Evolutionary conservation across 768 basidiomycete species (phyloP).

Genomic region (Tylopilus felleus): DNA sequence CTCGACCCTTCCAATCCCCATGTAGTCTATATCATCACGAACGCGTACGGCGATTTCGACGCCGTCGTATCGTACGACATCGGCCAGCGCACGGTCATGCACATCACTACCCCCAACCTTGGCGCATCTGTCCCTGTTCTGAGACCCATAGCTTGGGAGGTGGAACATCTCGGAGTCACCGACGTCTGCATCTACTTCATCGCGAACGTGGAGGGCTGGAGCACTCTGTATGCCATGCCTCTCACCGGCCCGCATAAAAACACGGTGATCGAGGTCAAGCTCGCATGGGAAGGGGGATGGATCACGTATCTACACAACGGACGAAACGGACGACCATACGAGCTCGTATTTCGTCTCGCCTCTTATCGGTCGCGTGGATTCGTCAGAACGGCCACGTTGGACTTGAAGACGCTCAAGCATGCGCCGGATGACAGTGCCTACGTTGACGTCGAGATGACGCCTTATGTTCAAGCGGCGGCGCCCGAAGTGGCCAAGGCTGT

Average conservation of each 20-base stretch:
- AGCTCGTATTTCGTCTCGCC: conserved; percentile 31
- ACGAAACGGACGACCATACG: conserved; percentile 31
- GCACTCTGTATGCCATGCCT: conserved; percentile 28
- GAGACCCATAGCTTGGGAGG: conserved; percentile 36
- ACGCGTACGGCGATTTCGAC: conserved; percentile 39
- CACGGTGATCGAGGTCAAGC: conserved; percentile 32
- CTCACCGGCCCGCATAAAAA: conserved; percentile 28
- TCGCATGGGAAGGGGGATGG: conserved; percentile 31
- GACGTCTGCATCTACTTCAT: conserved; percentile 30
- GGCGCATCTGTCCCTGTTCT: conserved; percentile 28
- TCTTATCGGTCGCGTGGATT: conserved; percentile 32
- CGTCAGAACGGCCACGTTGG: conserved; percentile 27
- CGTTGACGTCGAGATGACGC: conserved; percentile 25
- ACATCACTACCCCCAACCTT: conserved; percentile 37
- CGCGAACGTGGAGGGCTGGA: conserved; percentile 41
- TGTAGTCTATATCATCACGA: conserved; percentile 32
- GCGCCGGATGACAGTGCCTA: conserved; percentile 27
- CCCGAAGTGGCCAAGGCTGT: conserved; percentile 25
- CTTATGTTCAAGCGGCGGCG: conserved; percentile 35
- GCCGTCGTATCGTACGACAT: conserved; percentile 37
- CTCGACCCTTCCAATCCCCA: conserved; percentile 29
- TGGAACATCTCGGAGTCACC: conserved; percentile 25
- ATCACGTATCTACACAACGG: conserved; percentile 31
- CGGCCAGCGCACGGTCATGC: conserved; percentile 26
- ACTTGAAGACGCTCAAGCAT: conserved; percentile 23